phyloP scores from a whole-genome alignment of 2,329 filamentous ascomycete species.

The Apiospora aurea region DNA sequence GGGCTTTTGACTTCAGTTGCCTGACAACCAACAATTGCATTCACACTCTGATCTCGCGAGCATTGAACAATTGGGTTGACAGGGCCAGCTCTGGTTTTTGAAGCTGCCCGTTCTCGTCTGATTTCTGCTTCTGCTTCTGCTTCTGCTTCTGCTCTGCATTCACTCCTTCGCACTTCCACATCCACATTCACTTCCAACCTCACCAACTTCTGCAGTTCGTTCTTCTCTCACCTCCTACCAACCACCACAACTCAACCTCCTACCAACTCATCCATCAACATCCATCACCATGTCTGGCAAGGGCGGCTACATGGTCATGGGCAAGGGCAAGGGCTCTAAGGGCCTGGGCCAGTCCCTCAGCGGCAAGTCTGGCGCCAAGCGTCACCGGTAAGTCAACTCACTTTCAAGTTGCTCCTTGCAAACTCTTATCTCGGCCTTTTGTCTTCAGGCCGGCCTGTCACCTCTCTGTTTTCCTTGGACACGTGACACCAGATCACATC shows the following conservation, averaged over 20 bases:
- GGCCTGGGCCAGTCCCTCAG: slow-evolving; percentile 23
- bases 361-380: slow-evolving; percentile 28
- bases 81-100: not conserved
- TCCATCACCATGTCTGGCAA: slow-evolving; percentile 9
- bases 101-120: not conserved
- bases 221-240: not conserved
- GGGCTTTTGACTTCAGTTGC: not conserved
- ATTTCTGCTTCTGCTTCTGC: not conserved
- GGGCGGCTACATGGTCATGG: not conserved
- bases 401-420: not conserved
- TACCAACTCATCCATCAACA: not conserved
- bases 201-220: not conserved
- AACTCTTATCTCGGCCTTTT: not conserved
- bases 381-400: slow-evolving; percentile 26
- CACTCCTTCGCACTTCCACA: not conserved
- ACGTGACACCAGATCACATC: not conserved
- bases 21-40: not conserved
- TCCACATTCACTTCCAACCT: not conserved
- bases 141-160: not conserved
- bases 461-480: not conserved
- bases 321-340: slow-evolving; percentile 25
- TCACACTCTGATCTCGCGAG: not conserved
- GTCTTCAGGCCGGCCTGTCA: too few species aligned
- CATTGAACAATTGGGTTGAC: not conserved
- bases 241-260: not conserved